These are phyloP conservation scores for Mycena filopes DNA, from an alignment of 768 basidiomycete genomes.

Conservation along the genomic window DNA sequence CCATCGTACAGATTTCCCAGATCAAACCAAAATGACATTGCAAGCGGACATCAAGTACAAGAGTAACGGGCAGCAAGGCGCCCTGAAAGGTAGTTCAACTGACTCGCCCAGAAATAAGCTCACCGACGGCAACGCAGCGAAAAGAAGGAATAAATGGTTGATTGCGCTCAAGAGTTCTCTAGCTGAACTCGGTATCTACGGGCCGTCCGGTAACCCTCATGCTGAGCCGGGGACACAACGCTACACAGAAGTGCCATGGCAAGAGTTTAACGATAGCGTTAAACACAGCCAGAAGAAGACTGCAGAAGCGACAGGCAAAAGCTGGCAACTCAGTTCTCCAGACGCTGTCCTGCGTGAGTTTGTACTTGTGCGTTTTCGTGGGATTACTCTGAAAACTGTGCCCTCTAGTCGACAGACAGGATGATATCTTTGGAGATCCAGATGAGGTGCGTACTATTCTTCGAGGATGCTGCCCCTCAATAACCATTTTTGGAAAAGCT, in stretches of 20 bases:
- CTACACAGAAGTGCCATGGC: slow-evolving; percentile 82
- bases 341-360: slow-evolving; percentile 61
- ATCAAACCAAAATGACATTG: slow-evolving; percentile 74
- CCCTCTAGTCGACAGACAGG: slow-evolving; percentile 50
- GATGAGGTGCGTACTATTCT: slow-evolving; percentile 39
- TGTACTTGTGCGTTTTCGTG: slow-evolving; percentile 1
- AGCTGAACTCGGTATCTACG: slow-evolving; percentile 76
- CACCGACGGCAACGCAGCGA: slow-evolving; percentile 52
- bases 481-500: slow-evolving; percentile 35
- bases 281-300: slow-evolving; percentile 35
- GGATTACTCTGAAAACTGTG: slow-evolving; percentile 2
- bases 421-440: slow-evolving; percentile 58
- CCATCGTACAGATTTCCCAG: slow-evolving; percentile 72
- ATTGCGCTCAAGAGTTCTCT: slow-evolving; percentile 84
- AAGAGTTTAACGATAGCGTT: slow-evolving; percentile 57
- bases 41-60: slow-evolving; percentile 91
- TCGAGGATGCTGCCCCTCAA: neutral
- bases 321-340: slow-evolving; percentile 63
- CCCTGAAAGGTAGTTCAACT: slow-evolving; percentile 64
- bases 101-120: slow-evolving; percentile 13
- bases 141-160: slow-evolving; percentile 92
- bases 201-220: slow-evolving; percentile 68
- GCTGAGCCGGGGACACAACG: slow-evolving; percentile 62
- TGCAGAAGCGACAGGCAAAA: slow-evolving; percentile 43
- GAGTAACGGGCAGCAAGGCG: slow-evolving; percentile 85